phyloP scores from a whole-genome alignment of 106 monocot species.

The Platanthera guangdongensis region DNA sequence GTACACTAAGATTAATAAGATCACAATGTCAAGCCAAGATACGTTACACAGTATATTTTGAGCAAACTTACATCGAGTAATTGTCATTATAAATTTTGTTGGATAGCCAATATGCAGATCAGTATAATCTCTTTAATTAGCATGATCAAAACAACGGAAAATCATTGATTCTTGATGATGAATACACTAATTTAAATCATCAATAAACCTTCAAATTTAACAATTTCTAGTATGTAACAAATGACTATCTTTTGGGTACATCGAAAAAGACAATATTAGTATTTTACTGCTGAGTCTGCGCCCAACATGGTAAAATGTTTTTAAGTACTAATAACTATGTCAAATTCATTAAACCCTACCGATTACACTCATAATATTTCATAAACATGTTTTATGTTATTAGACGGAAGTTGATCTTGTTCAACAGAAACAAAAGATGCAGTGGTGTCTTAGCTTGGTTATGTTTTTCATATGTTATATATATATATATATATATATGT shows the following conservation, averaged over 20 bases:
- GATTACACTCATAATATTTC: background rate
- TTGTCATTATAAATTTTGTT: background rate
- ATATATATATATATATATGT: too few species aligned
- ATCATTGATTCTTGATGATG: background rate
- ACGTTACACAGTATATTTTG: background rate
- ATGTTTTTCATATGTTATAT: too few species aligned
- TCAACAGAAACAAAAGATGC: background rate
- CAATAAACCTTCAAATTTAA: background rate
- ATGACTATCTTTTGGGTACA: background rate
- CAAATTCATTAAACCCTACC: background rate
- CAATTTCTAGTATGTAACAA: background rate
- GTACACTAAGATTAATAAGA: background rate
- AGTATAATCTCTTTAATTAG: background rate
- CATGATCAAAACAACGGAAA: background rate
- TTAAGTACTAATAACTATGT: background rate
- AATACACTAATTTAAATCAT: background rate
- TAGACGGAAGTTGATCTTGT: background rate
- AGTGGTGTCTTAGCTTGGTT: too few species aligned
- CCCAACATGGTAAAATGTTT: background rate
- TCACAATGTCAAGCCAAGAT: background rate
- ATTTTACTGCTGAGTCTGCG: background rate
- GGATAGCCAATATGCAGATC: background rate
- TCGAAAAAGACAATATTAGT: background rate
- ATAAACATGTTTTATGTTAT: background rate
- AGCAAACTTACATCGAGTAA: background rate